These are phyloP conservation scores for Fusarium sp. DNA, from an alignment of 2,329 filamentous ascomycete species.

Conservation along the genomic window DNA sequence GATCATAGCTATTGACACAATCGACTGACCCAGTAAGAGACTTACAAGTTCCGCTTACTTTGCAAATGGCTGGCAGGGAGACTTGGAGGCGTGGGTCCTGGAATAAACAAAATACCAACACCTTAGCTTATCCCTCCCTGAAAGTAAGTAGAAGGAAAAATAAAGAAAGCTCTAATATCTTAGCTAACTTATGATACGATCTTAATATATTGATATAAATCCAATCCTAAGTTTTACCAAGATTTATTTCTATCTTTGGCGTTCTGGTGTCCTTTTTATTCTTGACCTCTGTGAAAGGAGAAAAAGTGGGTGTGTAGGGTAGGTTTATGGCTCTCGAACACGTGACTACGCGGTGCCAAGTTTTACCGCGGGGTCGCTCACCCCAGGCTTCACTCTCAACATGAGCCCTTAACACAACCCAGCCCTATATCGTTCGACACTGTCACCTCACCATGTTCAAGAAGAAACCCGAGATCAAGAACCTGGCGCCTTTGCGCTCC, in stretches of 20 bases:
- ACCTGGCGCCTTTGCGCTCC: slow-evolving; percentile 37
- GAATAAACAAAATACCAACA: too few relatives aligned
- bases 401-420: not conserved
- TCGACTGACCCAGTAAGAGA: not conserved
- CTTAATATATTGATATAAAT: too few relatives aligned
- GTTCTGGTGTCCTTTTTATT: too few relatives aligned
- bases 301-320: not conserved
- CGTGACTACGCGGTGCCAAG: not conserved
- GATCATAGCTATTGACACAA: not conserved
- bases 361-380: not conserved
- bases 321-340: not conserved
- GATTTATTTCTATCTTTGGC: too few relatives aligned
- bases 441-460: slow-evolving; percentile 32
- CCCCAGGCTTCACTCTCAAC: not conserved
- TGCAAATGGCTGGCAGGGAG: not conserved
- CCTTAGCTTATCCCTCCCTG: too few relatives aligned
- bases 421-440: not conserved
- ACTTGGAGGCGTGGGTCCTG: too few relatives aligned
- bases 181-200: too few relatives aligned
- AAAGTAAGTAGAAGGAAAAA: too few relatives aligned
- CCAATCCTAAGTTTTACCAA: too few relatives aligned
- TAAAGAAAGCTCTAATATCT: too few relatives aligned
- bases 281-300: too few relatives aligned
- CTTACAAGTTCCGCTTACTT: not conserved
- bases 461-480: slow-evolving; percentile 40